Conservation (phyloP, 129 eudicot species). For the Centella asiatica region DNA sequence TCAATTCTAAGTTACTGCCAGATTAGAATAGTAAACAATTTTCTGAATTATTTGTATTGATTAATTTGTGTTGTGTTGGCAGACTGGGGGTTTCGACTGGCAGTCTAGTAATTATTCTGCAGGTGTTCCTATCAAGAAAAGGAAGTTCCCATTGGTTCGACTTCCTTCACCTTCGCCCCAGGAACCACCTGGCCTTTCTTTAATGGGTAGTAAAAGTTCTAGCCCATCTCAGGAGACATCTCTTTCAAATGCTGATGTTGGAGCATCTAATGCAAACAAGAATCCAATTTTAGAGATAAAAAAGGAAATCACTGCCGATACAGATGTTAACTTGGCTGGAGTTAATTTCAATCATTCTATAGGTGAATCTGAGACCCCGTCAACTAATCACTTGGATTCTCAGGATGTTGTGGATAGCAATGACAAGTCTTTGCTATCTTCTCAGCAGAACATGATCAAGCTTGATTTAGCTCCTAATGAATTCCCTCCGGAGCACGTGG, state of each 20-base stretch:
- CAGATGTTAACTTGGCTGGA: constrained; percentile 4
- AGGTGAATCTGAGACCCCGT: neutral
- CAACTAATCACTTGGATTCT: neutral
- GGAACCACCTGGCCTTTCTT: constrained; percentile 11
- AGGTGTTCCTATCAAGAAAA: constrained; percentile 42
- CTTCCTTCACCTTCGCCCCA: constrained; percentile 26
- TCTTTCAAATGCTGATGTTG: constrained; percentile 5
- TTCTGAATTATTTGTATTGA: neutral
- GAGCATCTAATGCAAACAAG: constrained; percentile 14
- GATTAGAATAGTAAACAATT: neutral
- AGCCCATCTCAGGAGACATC: constrained; percentile 11
- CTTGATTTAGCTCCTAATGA: constrained; percentile 9
- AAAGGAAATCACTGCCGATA: constrained; percentile 12
- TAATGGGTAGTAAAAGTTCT: neutral
- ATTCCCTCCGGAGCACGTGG: constrained; percentile 3
- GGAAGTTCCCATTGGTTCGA: constrained; percentile 23
- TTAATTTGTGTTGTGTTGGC: constrained; percentile 12
- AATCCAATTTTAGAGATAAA: constrained; percentile 8
- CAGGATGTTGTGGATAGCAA: constrained; percentile 1
- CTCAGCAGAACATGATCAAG: constrained; percentile 4
- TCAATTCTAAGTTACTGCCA: neutral
- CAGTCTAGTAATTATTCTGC: constrained; percentile 24
- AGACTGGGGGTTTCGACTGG: constrained; percentile 27
- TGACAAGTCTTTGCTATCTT: neutral
- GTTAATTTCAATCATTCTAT: neutral